Percentiles rank a stretch among this genome's conserved stretches.
These are phyloP conservation scores for Pholiota adiposa DNA, from an alignment of 1,284 basidiomycete genomes.

Conservation along the genomic window DNA sequence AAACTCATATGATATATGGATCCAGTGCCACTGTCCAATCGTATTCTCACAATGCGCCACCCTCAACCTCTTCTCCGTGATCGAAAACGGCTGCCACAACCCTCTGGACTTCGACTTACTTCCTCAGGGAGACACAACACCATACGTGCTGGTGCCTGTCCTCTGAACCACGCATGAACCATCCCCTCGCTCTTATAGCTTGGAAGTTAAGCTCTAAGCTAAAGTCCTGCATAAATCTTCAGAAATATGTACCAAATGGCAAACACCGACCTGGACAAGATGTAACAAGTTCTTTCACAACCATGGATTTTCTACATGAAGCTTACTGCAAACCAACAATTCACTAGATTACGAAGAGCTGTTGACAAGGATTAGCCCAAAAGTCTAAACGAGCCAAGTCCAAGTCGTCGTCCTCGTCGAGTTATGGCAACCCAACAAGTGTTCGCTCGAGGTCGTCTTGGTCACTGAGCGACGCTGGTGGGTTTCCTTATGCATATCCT, in stretches of 20 bases:
- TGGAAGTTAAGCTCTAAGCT: no score
- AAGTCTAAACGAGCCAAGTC: neutral
- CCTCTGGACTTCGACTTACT: no score
- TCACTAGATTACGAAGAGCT: no score
- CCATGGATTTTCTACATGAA: no score
- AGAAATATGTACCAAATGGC: no score
- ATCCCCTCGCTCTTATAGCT: neutral
- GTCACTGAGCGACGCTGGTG: neutral
- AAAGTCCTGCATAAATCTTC: no score
- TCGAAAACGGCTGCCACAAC: no score
- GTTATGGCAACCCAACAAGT: neutral
- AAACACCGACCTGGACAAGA: no score
- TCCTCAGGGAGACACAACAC: neutral
- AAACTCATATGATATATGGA: no score
- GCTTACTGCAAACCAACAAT: no score
- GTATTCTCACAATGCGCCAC: constrained; percentile 21
- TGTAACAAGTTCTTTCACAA: no score
- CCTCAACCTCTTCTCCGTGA: constrained; percentile 42
- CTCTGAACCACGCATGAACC: neutral
- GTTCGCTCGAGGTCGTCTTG: neutral
- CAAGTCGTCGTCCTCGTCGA: neutral
- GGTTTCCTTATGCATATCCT: neutral
- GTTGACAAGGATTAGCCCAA: no score
- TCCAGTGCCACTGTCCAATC: neutral
- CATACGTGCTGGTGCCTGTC: neutral